Evolutionary conservation across 495 filamentous ascomycete genomes (phyloP).

Genomic region (Aspergillus haitiensis): DNA sequence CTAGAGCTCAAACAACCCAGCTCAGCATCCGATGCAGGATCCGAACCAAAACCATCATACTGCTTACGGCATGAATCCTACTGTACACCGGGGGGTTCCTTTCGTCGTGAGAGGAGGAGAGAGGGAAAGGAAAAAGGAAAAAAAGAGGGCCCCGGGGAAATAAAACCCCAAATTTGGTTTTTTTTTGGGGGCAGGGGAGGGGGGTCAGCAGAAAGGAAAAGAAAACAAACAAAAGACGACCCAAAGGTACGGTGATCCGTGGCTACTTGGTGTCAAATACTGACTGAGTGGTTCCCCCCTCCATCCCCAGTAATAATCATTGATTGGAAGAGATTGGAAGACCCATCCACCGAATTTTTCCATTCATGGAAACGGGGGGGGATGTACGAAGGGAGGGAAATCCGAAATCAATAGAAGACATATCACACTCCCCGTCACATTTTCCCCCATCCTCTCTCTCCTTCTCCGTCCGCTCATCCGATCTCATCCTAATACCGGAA

Average conservation of each 20-base stretch:
- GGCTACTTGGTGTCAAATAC: too few relatives aligned
- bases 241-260: too few relatives aligned
- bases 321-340: too few relatives aligned
- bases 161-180: not conserved
- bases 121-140: not conserved
- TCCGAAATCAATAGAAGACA: slow-evolving; percentile 24
- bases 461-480: not conserved
- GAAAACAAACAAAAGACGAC: too few relatives aligned
- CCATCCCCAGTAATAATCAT: too few relatives aligned
- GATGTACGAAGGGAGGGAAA: slow-evolving; percentile 3
- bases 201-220: not conserved
- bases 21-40: too few relatives aligned
- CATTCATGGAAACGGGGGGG: not conserved
- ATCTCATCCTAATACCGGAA: not conserved
- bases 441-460: not conserved
- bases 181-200: slow-evolving; percentile 34
- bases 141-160: not conserved
- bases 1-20: too few relatives aligned
- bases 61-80: too few relatives aligned
- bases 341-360: not conserved
- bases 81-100: not conserved
- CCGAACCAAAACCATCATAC: too few relatives aligned
- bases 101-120: not conserved
- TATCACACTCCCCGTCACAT: slow-evolving; percentile 25
- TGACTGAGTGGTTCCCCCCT: too few relatives aligned